Evolutionary conservation across 1,284 basidiomycete species (phyloP), one percentile per base, ranked within the genome.

Genomic region (Albatrellus sp.): DNA sequence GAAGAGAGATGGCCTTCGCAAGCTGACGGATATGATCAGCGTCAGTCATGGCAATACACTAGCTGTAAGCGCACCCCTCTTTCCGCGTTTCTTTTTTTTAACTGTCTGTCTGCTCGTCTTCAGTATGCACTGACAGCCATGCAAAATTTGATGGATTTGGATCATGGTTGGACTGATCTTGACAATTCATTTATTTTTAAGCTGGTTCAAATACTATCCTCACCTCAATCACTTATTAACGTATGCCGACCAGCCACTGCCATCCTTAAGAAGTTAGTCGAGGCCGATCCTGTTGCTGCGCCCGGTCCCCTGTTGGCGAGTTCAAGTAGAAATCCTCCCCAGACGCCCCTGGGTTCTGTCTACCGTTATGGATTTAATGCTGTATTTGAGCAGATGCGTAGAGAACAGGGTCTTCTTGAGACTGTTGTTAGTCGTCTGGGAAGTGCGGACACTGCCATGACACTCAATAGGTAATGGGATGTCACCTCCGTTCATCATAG

Each of bases 231-330:
- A 36, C 74, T 81, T n/a, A 80, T 93, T 68, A 98, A 98, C 53
- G 86, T 98, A 51, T 89, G 90, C 54, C 80, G 93, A n/a, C 93
- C 93, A 10, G 91, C 93, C 1, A 96, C 91, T n/a, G 82, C 87
- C 37, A 92, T 94, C 47, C 70, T 94, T 48, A 88, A 90, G 65
- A 83, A 83, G 53, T 73, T 93, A 14, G 87, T 92, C 19, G 84
- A 88, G 57, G 86, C 85, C 8, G 83, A 87, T 54, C 81, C 83
- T 7, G 62, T 68, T 51, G 78, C 67, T 51, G 73, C 75, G 14
- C 73, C 79, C 2, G 78, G 77, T 6, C 66, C 72, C 1, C 58
- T 71, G 43, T 50, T 69, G 19, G 67, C 78, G 9, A 73, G 79
- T 52, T 77, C 80, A n/a, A 84, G 80, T 53, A 68, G 66, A 49